Evolutionary conservation across 192 early-diverging fungal species (phyloP), one percentile per base, ranked within the genome.

Genomic region (Coemansia sp.): DNA sequence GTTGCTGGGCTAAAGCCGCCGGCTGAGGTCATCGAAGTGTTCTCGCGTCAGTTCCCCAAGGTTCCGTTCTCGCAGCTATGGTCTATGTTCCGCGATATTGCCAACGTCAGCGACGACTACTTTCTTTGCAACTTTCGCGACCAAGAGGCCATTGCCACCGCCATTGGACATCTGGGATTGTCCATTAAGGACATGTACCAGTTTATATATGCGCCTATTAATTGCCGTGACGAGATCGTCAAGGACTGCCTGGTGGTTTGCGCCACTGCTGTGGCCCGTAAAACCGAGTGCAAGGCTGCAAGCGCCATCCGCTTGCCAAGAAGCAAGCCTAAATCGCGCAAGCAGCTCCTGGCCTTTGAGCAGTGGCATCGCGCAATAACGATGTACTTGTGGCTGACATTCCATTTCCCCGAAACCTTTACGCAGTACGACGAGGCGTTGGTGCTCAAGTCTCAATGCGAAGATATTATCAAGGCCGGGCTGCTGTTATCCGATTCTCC

Each of bases 361-460:
- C 75, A 67, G n/a, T 65, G 70, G 56, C 97, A 98, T 74, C 85
- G 89, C 47, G 65, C 81, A 1, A 88, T 96, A 27, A 92, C 93
- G 68, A 58, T 94, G 22, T 98, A 96, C 65, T 82, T 95, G 62
- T 98, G 97, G 97, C 78, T 98, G 65, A 76, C 84, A 82, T 89
- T 40, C 63, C 65, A 75, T 64, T 93, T 88, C 68, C 76, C 89
- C 4, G 79, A 86, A 18, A 69, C 68, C 1, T 93, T 91, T 59
- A 71, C 74, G 6, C 71, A 84, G n/a, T 32, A 52, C n/a, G 85
- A 87, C 0, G 66, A 70, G 24, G 82, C 89, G 5, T 20, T 59
- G 10, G 52, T 73, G 34, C 40, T 86, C 41, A 94, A 93, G 75
- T 53, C 38, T 7, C 43, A 61, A 47, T 82, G 78, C 64, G 86